Conservation (phyloP, 768 basidiomycete genomes). For the Leccinum disarticulatum region DNA sequence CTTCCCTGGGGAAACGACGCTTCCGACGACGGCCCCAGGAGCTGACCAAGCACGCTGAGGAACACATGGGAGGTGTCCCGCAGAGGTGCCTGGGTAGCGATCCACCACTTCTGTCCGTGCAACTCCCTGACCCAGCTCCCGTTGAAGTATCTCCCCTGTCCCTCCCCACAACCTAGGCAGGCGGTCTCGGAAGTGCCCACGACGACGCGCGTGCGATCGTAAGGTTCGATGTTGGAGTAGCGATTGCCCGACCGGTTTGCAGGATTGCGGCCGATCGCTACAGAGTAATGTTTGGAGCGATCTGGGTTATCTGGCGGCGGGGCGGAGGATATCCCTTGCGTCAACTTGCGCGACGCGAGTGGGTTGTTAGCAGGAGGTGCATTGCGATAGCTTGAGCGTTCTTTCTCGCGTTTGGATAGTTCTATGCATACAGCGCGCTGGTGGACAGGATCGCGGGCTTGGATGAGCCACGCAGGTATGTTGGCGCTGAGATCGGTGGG, state of each 20-base stretch:
- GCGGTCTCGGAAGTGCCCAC: slow-evolving; percentile 33
- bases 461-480: slow-evolving; percentile 19
- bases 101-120: slow-evolving; percentile 76
- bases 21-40: slow-evolving; percentile 37
- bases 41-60: slow-evolving; percentile 64
- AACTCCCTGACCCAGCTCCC: slow-evolving; percentile 84
- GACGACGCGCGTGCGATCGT: slow-evolving; percentile 78
- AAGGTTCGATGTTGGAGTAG: slow-evolving; percentile 72
- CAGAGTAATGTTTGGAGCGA: slow-evolving; percentile 51
- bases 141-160: slow-evolving; percentile 64
- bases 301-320: slow-evolving; percentile 19
- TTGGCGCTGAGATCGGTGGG: neutral
- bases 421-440: slow-evolving; percentile 34
- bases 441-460: slow-evolving; percentile 10
- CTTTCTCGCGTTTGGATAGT: slow-evolving; percentile 40
- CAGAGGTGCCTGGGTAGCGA: slow-evolving; percentile 82
- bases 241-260: slow-evolving; percentile 57
- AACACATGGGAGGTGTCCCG: slow-evolving; percentile 70
- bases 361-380: slow-evolving; percentile 14
- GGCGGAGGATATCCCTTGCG: slow-evolving; percentile 5
- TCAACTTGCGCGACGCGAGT: slow-evolving; percentile 6
- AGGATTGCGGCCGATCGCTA: slow-evolving; percentile 46
- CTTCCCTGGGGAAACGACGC: slow-evolving; percentile 31
- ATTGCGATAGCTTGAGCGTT: slow-evolving; percentile 32
- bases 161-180: slow-evolving; percentile 23